These are phyloP conservation scores for Penicillium sp. DNA, from an alignment of 2,329 filamentous ascomycete genomes.

Conservation along the genomic window DNA sequence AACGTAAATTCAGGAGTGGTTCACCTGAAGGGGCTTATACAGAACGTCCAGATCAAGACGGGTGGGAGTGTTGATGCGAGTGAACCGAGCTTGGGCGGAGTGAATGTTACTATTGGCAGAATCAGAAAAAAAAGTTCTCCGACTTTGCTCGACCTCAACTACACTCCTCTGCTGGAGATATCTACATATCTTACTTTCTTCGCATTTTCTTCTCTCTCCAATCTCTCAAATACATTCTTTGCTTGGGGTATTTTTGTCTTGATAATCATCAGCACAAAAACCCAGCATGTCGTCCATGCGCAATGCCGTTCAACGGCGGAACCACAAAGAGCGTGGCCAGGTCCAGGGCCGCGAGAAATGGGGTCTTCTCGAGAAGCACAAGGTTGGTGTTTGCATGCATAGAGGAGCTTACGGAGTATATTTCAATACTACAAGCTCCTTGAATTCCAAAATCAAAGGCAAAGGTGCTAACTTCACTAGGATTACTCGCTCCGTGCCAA, in stretches of 20 bases:
- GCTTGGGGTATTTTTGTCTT: not conserved
- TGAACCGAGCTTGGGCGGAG: conserved; percentile 26
- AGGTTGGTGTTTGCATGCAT: conserved; percentile 50
- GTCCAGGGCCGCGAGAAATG: conserved; percentile 78
- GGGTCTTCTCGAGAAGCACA: conserved; percentile 94
- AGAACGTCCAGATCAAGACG: conserved; percentile 8
- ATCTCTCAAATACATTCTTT: not conserved
- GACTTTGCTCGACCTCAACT: conserved; percentile 11
- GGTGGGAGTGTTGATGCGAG: conserved; percentile 25
- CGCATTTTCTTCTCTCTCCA: not conserved
- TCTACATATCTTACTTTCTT: conserved; percentile 1
- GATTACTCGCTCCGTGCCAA: conserved; percentile 65
- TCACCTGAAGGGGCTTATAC: not conserved
- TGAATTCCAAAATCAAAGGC: not conserved
- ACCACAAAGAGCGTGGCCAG: conserved; percentile 88
- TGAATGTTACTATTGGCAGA: conserved; percentile 21
- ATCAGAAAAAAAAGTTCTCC: conserved; percentile 25
- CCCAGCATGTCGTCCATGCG: conserved; percentile 57
- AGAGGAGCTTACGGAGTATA: not conserved
- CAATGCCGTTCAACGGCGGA: conserved; percentile 71
- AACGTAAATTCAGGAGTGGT: not conserved
- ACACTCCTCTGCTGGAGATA: conserved; percentile 2
- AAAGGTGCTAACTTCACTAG: conserved; percentile 28
- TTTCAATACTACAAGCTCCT: not conserved
- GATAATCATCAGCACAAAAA: not conserved